Percentiles rank a stretch among this genome's conserved stretches.
These are phyloP conservation scores for Glycine soja DNA, from an alignment of 306 rosid genomes.

Conservation along the genomic window DNA sequence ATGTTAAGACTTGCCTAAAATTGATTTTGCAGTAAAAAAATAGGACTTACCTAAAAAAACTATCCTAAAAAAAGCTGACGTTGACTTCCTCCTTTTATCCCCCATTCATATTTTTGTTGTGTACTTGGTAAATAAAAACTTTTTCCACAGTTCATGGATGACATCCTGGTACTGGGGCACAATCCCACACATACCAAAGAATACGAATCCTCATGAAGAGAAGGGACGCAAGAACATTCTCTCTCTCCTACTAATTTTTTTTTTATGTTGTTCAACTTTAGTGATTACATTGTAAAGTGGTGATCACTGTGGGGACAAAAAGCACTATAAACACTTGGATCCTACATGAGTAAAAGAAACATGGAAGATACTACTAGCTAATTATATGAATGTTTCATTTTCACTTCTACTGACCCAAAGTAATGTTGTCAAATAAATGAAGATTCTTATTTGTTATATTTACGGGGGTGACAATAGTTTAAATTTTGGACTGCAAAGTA, in stretches of 20 bases:
- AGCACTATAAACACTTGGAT: conserved; percentile 47
- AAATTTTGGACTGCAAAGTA: too few relatives aligned
- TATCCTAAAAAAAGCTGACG: background rate
- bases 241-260: conserved; percentile 7
- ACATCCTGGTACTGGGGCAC: conserved; percentile 51
- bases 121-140: conserved; percentile 70
- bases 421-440: too few relatives aligned
- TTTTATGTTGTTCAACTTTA: conserved; percentile 34
- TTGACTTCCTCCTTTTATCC: conserved; percentile 47
- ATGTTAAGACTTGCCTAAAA: background rate
- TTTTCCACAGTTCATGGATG: conserved; percentile 84
- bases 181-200: conserved; percentile 60
- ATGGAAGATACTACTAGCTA: conserved; percentile 26
- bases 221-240: conserved; percentile 35
- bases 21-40: too few relatives aligned
- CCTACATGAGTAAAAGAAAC: conserved; percentile 50
- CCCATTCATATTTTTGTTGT: conserved; percentile 51
- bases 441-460: too few relatives aligned
- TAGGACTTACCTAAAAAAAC: too few relatives aligned
- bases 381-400: too few relatives aligned
- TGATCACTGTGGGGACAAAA: conserved; percentile 48
- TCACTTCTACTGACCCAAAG: too few relatives aligned
- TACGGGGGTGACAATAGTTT: too few relatives aligned
- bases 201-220: conserved; percentile 60
- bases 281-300: conserved; percentile 34